Evolutionary conservation across 2,329 filamentous ascomycete genomes (phyloP), one percentile per base, ranked within the genome.

Genomic region (Epichloe uncinata): DNA sequence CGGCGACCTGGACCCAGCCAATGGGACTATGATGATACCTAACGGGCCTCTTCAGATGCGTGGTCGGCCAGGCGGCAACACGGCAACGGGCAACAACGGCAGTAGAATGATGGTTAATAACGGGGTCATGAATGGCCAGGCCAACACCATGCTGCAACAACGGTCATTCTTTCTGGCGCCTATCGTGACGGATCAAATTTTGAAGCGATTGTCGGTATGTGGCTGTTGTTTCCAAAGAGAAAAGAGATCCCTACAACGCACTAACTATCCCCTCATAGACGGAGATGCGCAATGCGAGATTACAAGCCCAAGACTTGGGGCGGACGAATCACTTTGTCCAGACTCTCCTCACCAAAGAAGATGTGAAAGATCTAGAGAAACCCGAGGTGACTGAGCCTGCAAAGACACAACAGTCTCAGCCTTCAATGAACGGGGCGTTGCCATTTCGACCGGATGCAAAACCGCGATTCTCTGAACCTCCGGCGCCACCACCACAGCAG

Each of bases 181-280:
- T 0, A 82, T 96, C 55, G 94, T 88, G 6, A 93, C 94, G 42
- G 93, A 98, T 63, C 87, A 95, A 59, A 90, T 98, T 50, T 84
- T 96, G 38, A 96, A 95, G 63, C 61, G 64, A 41, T 61, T 69
- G 53, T 56, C 65, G 47, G 66, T 68, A 59, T 57, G 66, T 59
- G 20, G 35, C 16, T 4, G 6, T 15, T n/a, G 5, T 20, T 20
- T 16, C 33, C 5, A 16, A 41, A 26, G 5, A 9, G 26, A 30
- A 30, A 9, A 9, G 26, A 30, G 26, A 30, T 7, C 30, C 13
- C 34, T n/a, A 11, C 34, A 36, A 18, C 38, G n/a, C 38, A 20
- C 30, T 35, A 47, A 38, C 38, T 11, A 49, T 36, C 1, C 16
- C 8, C 15, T 18, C 12, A 41, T 30, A 50, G 40, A 44, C 96